Conservation (phyloP, 2,329 filamentous ascomycete species). For the Calonectria pseudoreteaudii region DNA sequence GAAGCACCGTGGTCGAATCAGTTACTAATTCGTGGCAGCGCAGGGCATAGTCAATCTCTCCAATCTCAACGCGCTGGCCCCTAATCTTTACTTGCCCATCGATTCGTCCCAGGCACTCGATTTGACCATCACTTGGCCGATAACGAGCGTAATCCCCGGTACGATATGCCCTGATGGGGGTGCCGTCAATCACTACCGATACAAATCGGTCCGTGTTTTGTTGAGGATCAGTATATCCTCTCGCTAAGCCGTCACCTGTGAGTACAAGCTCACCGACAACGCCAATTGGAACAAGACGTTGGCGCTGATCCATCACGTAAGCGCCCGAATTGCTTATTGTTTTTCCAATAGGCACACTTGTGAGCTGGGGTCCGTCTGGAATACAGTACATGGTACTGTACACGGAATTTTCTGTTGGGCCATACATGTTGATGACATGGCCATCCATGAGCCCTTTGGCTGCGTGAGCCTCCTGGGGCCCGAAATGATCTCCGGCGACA, state of each 20-base stretch:
- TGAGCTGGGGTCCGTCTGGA: not conserved
- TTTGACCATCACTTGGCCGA: not conserved
- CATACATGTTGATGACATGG: not conserved
- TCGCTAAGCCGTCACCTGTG: not conserved
- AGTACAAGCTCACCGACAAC: not conserved
- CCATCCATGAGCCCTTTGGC: not conserved
- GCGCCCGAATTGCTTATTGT: not conserved
- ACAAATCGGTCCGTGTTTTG: not conserved
- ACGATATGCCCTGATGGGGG: not conserved
- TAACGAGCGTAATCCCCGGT: not conserved
- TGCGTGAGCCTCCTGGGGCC: not conserved
- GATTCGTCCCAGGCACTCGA: not conserved
- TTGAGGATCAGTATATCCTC: not conserved
- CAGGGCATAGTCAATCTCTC: slow-evolving; percentile 43
- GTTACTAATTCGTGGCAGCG: not conserved
- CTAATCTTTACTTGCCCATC: slow-evolving; percentile 48
- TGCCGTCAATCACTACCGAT: not conserved
- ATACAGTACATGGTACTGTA: not conserved
- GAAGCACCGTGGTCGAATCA: not conserved
- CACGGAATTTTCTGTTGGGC: not conserved
- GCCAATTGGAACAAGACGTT: not conserved
- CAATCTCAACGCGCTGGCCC: slow-evolving; percentile 41
- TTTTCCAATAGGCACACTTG: not conserved
- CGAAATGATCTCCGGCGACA: not conserved
- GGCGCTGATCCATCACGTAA: not conserved